These are phyloP conservation scores for Mentha longifolia DNA, from an alignment of 257 asterid genomes.

Conservation along the genomic window DNA sequence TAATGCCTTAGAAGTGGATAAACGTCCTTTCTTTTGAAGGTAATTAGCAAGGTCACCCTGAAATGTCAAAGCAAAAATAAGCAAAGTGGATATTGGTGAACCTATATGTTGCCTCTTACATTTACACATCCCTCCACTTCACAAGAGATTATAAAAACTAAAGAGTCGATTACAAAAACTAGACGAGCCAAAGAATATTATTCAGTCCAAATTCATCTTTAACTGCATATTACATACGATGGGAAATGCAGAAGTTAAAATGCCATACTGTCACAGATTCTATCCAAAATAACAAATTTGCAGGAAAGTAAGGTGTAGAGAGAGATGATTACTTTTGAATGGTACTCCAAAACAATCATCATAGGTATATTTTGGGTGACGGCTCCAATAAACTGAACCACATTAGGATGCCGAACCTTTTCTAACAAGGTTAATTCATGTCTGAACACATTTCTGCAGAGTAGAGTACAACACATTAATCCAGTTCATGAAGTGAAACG, in stretches of 20 bases:
- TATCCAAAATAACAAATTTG: constrained; percentile 5
- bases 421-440: constrained; percentile 86
- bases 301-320: constrained; percentile 1
- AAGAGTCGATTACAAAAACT: background rate
- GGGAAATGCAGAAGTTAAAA: background rate
- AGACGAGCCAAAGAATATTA: constrained; percentile 1
- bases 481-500: constrained; percentile 24
- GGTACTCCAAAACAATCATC: constrained; percentile 94
- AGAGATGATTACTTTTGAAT: constrained; percentile 68
- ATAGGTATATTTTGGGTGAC: constrained; percentile 96
- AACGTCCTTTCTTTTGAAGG: constrained; percentile 90
- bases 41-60: constrained; percentile 85
- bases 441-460: constrained; percentile 80
- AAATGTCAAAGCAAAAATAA: constrained; percentile 32
- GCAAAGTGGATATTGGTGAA: constrained; percentile 21
- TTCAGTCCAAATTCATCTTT: constrained; percentile 8
- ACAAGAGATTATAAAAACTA: background rate
- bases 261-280: background rate
- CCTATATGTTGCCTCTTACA: too few species aligned
- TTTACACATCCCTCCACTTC: too few species aligned
- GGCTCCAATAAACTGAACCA: constrained; percentile 97
- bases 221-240: constrained; percentile 4
- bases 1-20: constrained; percentile 84
- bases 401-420: constrained; percentile 97
- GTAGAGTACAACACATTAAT: constrained; percentile 32